A percentile compares a stretch with the other conserved stretches of the same genome.
phyloP scores from a whole-genome alignment of 2,329 filamentous ascomycete species.

The Xylaria hypoxylon region DNA sequence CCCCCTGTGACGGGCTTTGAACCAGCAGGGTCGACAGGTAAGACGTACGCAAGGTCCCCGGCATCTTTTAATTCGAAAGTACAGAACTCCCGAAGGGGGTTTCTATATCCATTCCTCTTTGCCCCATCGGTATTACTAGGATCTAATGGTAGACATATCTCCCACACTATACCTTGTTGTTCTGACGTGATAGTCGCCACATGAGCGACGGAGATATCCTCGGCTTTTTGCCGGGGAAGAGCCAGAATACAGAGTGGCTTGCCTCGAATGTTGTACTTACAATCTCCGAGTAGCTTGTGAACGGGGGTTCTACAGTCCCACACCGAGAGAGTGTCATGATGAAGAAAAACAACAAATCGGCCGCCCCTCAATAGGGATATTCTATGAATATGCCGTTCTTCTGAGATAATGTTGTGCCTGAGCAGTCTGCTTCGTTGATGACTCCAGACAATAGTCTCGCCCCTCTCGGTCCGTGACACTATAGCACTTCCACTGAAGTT shows the following conservation, averaged over 20 bases:
- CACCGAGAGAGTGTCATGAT: constrained; percentile 75
- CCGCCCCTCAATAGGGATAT: constrained; percentile 83
- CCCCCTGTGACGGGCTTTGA: constrained; percentile 76
- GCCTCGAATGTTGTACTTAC: constrained; percentile 69
- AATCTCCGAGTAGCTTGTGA: constrained; percentile 69
- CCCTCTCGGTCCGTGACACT: constrained; percentile 81
- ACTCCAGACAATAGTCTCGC: constrained; percentile 86
- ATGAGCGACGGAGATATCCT: constrained; percentile 70
- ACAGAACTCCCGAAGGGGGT: constrained; percentile 73
- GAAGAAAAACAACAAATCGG: constrained; percentile 82
- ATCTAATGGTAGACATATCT: constrained; percentile 71
- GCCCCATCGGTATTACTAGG: constrained; percentile 43
- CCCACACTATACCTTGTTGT: constrained; percentile 84
- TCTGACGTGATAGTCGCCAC: constrained; percentile 86
- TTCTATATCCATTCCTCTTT: constrained; percentile 51
- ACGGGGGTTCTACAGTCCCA: constrained; percentile 79
- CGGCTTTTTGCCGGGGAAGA: constrained; percentile 71
- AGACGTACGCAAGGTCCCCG: constrained; percentile 72
- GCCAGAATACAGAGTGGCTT: constrained; percentile 84
- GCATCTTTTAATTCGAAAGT: constrained; percentile 73
- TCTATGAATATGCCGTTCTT: constrained; percentile 78
- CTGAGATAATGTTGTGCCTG: constrained; percentile 75
- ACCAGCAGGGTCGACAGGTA: constrained; percentile 89
- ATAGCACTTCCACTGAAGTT: constrained; percentile 84
- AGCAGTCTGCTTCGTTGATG: constrained; percentile 71